Conservation (phyloP, 371 early-diverging fungal genomes). For the Sporodiniella umbellata region DNA sequence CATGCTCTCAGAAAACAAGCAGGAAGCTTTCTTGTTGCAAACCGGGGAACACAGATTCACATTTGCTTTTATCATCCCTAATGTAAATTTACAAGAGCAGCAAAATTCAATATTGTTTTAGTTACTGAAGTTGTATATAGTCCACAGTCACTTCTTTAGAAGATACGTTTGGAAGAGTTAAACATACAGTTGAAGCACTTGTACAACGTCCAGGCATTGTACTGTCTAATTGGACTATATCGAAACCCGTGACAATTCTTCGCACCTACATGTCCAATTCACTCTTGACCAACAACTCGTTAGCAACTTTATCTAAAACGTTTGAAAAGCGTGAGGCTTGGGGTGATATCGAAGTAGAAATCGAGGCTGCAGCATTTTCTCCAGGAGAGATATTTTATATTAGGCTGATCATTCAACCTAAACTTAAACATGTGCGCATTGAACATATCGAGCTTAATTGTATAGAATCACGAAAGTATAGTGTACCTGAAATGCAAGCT, state of each 20-base stretch:
- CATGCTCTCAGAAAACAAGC: constrained; percentile 17
- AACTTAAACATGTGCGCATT: constrained; percentile 30
- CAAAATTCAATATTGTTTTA: neutral
- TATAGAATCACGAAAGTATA: constrained; percentile 26
- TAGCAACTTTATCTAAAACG: constrained; percentile 33
- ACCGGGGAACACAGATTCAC: constrained; percentile 40
- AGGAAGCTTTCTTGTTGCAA: constrained; percentile 14
- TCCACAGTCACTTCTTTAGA: constrained; percentile 38
- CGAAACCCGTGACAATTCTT: constrained; percentile 32
- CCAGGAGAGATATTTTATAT: constrained; percentile 39
- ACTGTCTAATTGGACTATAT: constrained; percentile 24
- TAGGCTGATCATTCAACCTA: constrained; percentile 35
- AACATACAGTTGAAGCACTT: constrained; percentile 33
- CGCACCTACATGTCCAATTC: constrained; percentile 43
- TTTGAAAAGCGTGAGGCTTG: constrained; percentile 32
- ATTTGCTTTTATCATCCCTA: constrained; percentile 40
- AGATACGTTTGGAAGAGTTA: constrained; percentile 41
- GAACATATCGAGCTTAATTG: constrained; percentile 32
- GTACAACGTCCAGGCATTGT: constrained; percentile 35
- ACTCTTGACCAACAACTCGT: constrained; percentile 34
- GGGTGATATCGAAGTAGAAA: constrained; percentile 34
- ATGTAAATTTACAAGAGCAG: constrained; percentile 26
- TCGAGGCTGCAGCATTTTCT: constrained; percentile 44
- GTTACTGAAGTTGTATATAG: constrained; percentile 15
- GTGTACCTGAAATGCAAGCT: constrained; percentile 34